A percentile compares a stretch with the other conserved stretches of the same genome.
Conservation (phyloP, 2,329 filamentous ascomycete species). For the Cercospora janseana region DNA sequence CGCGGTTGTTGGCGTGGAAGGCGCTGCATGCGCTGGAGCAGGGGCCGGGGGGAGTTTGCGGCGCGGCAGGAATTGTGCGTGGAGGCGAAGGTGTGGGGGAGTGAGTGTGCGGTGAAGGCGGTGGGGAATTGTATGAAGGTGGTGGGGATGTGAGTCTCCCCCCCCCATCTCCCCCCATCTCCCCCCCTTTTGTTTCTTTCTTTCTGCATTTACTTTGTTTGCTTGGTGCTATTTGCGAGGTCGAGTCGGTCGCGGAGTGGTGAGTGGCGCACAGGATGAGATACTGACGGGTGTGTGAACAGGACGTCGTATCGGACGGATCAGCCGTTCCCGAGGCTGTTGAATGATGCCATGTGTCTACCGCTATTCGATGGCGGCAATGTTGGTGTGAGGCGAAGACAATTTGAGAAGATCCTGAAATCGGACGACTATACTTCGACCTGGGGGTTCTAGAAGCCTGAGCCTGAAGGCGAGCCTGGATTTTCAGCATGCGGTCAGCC, state of each 20-base stretch:
- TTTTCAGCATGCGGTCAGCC: too few relatives aligned
- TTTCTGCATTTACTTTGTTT: too few relatives aligned
- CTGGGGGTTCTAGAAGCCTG: slow-evolving; percentile 42
- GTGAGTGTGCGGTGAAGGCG: slow-evolving; percentile 50
- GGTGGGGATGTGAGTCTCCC: slow-evolving; percentile 48
- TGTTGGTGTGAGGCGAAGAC: slow-evolving; percentile 52
- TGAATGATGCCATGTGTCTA: slow-evolving; percentile 49
- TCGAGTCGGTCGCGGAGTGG: too few relatives aligned
- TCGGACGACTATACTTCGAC: slow-evolving; percentile 46
- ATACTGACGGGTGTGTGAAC: slow-evolving; percentile 22
- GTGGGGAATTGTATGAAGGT: slow-evolving; percentile 52
- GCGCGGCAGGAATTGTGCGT: slow-evolving; percentile 48
- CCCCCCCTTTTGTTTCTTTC: neutral
- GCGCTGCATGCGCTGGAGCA: slow-evolving; percentile 48
- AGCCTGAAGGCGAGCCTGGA: too few relatives aligned
- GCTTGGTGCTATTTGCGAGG: too few relatives aligned
- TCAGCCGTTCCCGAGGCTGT: slow-evolving; percentile 45
- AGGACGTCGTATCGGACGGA: slow-evolving; percentile 43
- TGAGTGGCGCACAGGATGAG: neutral
- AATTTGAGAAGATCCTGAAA: slow-evolving; percentile 49
- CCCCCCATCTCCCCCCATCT: too few relatives aligned
- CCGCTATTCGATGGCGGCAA: slow-evolving; percentile 57
- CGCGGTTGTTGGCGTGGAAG: slow-evolving; percentile 54
- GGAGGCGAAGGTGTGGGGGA: slow-evolving; percentile 54
- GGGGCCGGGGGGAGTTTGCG: slow-evolving; percentile 42